Evolutionary conservation across 2,329 filamentous ascomycete species (phyloP), one percentile per base, ranked within the genome.

Genomic region (Onygenales sp.): DNA sequence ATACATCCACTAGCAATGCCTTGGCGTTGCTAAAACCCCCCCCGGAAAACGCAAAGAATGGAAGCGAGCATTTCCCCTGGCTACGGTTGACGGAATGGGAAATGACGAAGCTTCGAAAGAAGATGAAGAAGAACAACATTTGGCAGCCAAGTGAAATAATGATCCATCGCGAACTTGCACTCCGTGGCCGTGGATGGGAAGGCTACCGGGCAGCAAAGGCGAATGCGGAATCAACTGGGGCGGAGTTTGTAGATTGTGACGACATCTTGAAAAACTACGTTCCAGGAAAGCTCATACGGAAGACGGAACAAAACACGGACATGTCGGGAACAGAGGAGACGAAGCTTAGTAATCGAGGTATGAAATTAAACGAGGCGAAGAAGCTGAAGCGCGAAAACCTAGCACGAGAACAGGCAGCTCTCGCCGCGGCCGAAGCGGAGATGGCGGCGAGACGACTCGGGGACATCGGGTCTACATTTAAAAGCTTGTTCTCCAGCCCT

Each of bases 51-150:
- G 81, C 82, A 6, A 71, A 72, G 52, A 73, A 78, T 27, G 82
- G 82, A 45, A 83, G 80, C 66, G 77, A 78, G 61, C 78, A 79
- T 68, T 70, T 77, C 56, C 82, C 82, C 2, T 85, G 82, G 82
- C 72, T 81, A 60, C 79, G 81, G 54, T 68, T 85, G 57, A 85
- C 82, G 2, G 82, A 84, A 59, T 85, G 78, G 70, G 82, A 85
- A 62, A 83, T 85, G 81, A 82, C 81, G 4, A 81, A 79, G 50
- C 67, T 85, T 27, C 75, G 82, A 51, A 85, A 85, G 66, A 77
- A 80, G 59, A 85, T 85, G 82, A 85, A 85, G 71, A 85, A 85
- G 72, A 85, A 85, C 57, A 80, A 81, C 5, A 77, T 83, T n/a
- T 85, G 82, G 82, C 78, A 80, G 44, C 82, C 82, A 0, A 84